A percentile compares a stretch with the other conserved stretches of the same genome.
These are phyloP conservation scores for Nicotiana obtusifolia DNA, from an alignment of 257 asterid species.

Conservation along the genomic window DNA sequence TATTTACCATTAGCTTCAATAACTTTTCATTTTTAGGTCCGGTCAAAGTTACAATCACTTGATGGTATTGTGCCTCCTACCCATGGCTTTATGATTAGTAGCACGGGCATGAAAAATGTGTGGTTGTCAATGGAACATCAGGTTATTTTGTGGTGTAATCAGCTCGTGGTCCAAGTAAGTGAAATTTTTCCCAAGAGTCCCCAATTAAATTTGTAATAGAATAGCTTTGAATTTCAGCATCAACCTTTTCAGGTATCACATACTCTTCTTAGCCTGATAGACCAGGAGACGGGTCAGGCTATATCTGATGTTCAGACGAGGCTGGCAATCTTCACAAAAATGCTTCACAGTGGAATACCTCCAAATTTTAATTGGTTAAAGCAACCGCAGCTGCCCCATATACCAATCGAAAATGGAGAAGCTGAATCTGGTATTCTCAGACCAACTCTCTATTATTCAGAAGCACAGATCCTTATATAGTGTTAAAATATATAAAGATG, in stretches of 20 bases:
- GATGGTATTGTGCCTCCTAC: conserved; percentile 93
- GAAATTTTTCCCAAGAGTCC: conserved; percentile 18
- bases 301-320: conserved; percentile 53
- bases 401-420: conserved; percentile 33
- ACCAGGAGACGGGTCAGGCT: conserved; percentile 71
- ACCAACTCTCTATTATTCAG: conserved; percentile 10
- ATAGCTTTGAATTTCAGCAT: conserved; percentile 21
- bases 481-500: conserved; percentile 2
- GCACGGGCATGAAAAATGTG: conserved; percentile 78
- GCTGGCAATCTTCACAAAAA: conserved; percentile 63
- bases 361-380: conserved; percentile 52
- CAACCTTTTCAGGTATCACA: conserved; percentile 78
- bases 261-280: conserved; percentile 89
- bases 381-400: conserved; percentile 32
- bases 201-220: neutral
- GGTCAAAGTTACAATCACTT: conserved; percentile 78
- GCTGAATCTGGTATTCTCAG: conserved; percentile 45
- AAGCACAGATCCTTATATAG: conserved; percentile 1
- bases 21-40: conserved; percentile 50
- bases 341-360: conserved; percentile 91
- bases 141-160: conserved; percentile 87
- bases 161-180: conserved; percentile 80
- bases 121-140: conserved; percentile 99
- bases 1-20: neutral
- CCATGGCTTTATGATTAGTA: conserved; percentile 85